Base-by-base conservation (phyloP, 805 yeast species). In the Starmerella bombi region DNA sequence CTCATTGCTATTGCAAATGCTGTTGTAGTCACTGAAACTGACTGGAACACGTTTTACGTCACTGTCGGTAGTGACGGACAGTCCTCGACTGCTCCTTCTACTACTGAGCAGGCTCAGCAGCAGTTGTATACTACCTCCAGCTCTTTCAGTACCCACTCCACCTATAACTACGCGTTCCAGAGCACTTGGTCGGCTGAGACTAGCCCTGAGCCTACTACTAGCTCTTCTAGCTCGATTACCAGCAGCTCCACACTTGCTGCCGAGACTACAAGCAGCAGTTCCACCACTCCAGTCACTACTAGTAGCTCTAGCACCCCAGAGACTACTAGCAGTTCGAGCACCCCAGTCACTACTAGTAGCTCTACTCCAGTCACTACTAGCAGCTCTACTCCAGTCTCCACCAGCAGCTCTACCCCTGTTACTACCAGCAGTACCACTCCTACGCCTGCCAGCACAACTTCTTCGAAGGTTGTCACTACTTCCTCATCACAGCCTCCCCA, bases 11-110 rank as follows among this genome's bases (percentile, higher is more conserved):
- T 42, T 23, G 42, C 50, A 21, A n/a, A 18, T 28, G 54, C 52
- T 20, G 50, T 37, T 15, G 14, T 40, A n/a, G 49, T 50, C 42
- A 45, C 49, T 22, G 45, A 49, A 34, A 49, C 51, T n/a, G 53
- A 37, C 31, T 44, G 40, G 36, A 25, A 30, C 16, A 49, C 53
- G 27, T 43, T 41, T 46, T 44, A 38, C 32, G 53, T 49, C 9
- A 50, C 55, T 7, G 49, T 50, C 3, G 30, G 28, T 12, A 12
- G 17, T 29, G 40, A 18, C 16, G 22, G 34, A 22, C 18, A 19
- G 7, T 16, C n/a, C 23, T 18, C 34, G 16, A 18, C 28, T 15
- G 16, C 41, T 17, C 16, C 46, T 9, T 3, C 28, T 3, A 15
- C 35, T n/a, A 12, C 36, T 20, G n/a, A n/a, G n/a, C n/a, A n/a